Evolutionary conservation across 179 eudicot species (phyloP).

Genomic region (Gypsophila paniculata): DNA sequence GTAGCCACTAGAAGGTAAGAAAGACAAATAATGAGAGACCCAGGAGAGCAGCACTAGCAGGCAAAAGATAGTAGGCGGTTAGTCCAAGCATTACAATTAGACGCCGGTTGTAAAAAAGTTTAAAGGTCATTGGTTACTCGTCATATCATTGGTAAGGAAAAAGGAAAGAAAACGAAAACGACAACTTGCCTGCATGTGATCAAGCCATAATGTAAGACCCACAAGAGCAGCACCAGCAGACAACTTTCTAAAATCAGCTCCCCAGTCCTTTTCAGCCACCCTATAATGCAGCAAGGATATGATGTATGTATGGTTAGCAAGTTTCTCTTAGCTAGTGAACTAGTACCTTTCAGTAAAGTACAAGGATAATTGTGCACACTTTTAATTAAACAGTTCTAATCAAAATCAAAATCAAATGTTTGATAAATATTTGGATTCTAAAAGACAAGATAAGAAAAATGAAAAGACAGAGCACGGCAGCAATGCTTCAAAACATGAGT

Average conservation of each 20-base stretch:
- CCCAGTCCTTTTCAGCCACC: slow-evolving; percentile 98
- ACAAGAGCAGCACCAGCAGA: slow-evolving; percentile 99
- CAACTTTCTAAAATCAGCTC: slow-evolving; percentile 93
- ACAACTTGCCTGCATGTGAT: slow-evolving; percentile 82
- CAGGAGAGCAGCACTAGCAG: not conserved
- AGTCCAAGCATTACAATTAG: not conserved
- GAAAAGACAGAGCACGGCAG: not conserved
- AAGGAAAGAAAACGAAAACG: not conserved
- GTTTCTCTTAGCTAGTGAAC: not conserved
- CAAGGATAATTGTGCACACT: not conserved
- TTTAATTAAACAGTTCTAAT: too few species aligned
- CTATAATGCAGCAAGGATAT: slow-evolving; percentile 29
- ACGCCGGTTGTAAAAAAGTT: not conserved
- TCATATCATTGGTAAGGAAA: not conserved
- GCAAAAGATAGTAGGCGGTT: not conserved
- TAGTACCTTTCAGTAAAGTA: not conserved
- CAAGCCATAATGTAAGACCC: slow-evolving; percentile 97
- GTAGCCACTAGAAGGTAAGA: too few species aligned
- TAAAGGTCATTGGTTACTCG: not conserved
- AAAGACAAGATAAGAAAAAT: not conserved
- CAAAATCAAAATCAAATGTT: too few species aligned
- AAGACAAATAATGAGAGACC: too few species aligned
- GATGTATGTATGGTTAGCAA: not conserved
- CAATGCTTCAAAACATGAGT: not conserved
- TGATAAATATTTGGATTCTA: not conserved